These are phyloP conservation scores for Saccharomycopsis malanga DNA, from an alignment of 805 yeast species.

Conservation along the genomic window DNA sequence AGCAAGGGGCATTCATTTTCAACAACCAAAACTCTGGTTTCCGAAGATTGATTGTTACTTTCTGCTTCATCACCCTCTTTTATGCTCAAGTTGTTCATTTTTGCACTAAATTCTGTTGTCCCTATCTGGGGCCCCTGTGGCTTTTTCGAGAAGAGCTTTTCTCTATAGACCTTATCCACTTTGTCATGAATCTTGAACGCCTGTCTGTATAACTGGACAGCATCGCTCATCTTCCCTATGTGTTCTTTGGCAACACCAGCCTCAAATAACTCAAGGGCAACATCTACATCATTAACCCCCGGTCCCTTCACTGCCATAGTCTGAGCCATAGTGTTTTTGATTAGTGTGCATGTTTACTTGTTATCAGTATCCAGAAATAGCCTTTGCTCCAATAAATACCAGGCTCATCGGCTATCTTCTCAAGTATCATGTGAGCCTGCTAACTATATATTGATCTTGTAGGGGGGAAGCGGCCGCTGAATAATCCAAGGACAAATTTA, in stretches of 20 bases:
- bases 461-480: no score
- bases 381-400: no score
- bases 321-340: neutral
- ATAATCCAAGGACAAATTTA: no score
- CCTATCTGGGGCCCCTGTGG: neutral
- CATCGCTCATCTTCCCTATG: slow-evolving; percentile 75
- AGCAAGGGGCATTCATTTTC: slow-evolving; percentile 31
- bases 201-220: slow-evolving; percentile 60
- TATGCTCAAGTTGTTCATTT: neutral
- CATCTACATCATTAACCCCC: neutral
- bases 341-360: no score
- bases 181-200: slow-evolving; percentile 54
- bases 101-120: neutral
- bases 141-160: slow-evolving; percentile 22
- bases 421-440: no score
- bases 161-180: slow-evolving; percentile 65
- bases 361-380: no score
- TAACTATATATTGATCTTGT: no score
- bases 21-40: slow-evolving; percentile 24
- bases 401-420: no score
- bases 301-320: slow-evolving; percentile 17
- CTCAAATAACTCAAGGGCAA: slow-evolving; percentile 61
- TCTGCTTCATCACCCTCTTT: neutral
- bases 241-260: slow-evolving; percentile 65
- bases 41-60: neutral